phyloP scores from a whole-genome alignment of 225 moss, liverwort and hornwort genomes.

The Pleurozium schreberi region DNA sequence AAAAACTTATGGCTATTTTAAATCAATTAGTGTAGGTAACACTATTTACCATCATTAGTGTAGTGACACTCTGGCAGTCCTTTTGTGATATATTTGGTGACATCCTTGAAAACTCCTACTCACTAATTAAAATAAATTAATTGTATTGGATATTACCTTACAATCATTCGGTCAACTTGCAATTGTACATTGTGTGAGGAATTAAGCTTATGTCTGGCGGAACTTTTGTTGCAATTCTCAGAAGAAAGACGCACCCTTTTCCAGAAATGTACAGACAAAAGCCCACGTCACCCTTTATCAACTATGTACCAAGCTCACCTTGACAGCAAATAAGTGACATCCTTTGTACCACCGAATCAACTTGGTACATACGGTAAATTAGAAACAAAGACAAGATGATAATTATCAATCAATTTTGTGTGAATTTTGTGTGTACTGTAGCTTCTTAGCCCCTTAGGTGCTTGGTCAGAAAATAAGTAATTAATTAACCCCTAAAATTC shows the following conservation, averaged over 20 bases:
- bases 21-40: too few relatives aligned
- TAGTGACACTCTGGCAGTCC: not conserved
- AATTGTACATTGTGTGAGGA: not conserved
- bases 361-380: not conserved
- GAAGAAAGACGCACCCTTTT: not conserved
- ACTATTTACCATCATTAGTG: too few relatives aligned
- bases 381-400: not conserved
- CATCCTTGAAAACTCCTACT: not conserved
- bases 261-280: not conserved
- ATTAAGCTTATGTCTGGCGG: not conserved
- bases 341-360: not conserved
- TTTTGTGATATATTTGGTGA: not conserved
- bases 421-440: not conserved
- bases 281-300: not conserved
- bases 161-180: not conserved
- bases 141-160: not conserved
- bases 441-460: too few relatives aligned
- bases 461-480: too few relatives aligned
- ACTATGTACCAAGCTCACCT: not conserved
- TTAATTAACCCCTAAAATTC: too few relatives aligned
- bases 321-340: not conserved
- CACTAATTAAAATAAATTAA: not conserved
- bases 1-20: too few relatives aligned
- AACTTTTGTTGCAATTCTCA: not conserved
- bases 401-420: not conserved